Percentiles rank a stretch among this genome's conserved stretches.
Conservation (phyloP, 345 rosid species). For the Anacardium occidentale region DNA sequence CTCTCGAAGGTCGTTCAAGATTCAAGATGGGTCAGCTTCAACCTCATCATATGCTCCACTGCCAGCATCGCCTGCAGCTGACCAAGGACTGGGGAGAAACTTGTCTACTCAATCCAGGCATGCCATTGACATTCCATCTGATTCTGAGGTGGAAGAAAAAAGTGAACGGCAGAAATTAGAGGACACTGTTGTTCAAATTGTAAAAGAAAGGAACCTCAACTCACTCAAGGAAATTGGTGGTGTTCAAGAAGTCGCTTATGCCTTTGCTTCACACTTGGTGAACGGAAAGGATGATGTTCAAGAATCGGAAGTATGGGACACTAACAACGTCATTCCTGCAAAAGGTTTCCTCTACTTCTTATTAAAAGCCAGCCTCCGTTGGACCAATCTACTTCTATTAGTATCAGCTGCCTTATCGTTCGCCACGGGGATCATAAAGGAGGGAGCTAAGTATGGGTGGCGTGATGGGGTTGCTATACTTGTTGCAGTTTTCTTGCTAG, state of each 20-base stretch:
- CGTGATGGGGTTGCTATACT: constrained; percentile 31
- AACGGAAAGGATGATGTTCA: not conserved
- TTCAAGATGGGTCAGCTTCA: constrained; percentile 1
- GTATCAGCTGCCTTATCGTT: constrained; percentile 24
- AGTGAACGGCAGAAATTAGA: not conserved
- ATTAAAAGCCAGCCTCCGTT: constrained; percentile 12
- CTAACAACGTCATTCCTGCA: not conserved
- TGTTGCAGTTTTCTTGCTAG: constrained; percentile 14
- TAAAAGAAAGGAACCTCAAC: constrained; percentile 16
- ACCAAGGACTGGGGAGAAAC: not conserved
- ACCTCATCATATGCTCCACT: not conserved
- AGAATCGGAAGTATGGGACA: not conserved
- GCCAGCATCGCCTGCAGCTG: not conserved
- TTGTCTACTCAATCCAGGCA: not conserved
- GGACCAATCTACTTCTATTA: constrained; percentile 19
- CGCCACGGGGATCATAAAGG: constrained; percentile 10
- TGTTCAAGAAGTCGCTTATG: constrained; percentile 6
- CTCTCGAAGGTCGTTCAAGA: constrained; percentile 9
- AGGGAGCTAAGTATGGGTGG: constrained; percentile 28
- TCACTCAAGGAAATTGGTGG: constrained; percentile 14
- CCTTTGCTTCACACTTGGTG: constrained; percentile 17
- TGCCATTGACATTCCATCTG: constrained; percentile 10
- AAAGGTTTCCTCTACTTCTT: constrained; percentile 7
- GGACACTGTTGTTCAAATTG: not conserved
- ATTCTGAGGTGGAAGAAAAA: not conserved